Conservation (phyloP, 495 filamentous ascomycete species). For the Letharia lupina region DNA sequence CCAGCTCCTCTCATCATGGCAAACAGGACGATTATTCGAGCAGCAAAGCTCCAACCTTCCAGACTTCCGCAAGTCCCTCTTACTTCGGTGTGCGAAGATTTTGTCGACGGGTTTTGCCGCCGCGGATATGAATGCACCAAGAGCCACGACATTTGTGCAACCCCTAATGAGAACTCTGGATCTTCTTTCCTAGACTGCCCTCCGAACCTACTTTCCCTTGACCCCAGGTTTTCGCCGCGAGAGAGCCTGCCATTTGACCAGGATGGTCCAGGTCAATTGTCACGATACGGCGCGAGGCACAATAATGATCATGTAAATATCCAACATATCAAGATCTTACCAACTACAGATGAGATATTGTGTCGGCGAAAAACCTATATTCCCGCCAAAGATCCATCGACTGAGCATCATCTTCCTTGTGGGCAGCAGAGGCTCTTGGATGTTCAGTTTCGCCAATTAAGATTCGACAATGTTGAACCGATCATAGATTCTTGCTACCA, state of each 20-base stretch:
- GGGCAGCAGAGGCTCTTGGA: slow-evolving; percentile 24
- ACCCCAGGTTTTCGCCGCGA: slow-evolving; percentile 4
- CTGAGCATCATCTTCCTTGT: slow-evolving; percentile 14
- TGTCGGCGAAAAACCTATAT: slow-evolving; percentile 21
- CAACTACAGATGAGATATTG: slow-evolving; percentile 27
- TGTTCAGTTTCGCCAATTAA: slow-evolving; percentile 25
- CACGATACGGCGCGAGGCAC: slow-evolving; percentile 21
- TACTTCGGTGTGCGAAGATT: slow-evolving; percentile 19
- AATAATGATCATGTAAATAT: slow-evolving; percentile 28
- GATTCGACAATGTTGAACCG: slow-evolving; percentile 24
- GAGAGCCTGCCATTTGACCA: slow-evolving; percentile 21
- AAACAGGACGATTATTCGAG: slow-evolving; percentile 11
- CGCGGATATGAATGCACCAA: slow-evolving; percentile 14
- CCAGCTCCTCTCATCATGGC: background rate
- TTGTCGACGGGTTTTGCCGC: slow-evolving; percentile 20
- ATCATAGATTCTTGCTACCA: slow-evolving; percentile 25
- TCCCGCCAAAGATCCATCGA: slow-evolving; percentile 20
- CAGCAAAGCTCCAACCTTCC: slow-evolving; percentile 7
- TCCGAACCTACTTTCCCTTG: slow-evolving; percentile 18
- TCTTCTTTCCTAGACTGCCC: background rate
- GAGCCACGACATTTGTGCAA: slow-evolving; percentile 18
- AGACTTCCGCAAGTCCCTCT: slow-evolving; percentile 13
- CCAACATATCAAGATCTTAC: slow-evolving; percentile 23
- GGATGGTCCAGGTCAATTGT: slow-evolving; percentile 25
- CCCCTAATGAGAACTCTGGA: background rate